phyloP scores from a whole-genome alignment of 805 yeast genomes.

The Nematodospora valgi region DNA sequence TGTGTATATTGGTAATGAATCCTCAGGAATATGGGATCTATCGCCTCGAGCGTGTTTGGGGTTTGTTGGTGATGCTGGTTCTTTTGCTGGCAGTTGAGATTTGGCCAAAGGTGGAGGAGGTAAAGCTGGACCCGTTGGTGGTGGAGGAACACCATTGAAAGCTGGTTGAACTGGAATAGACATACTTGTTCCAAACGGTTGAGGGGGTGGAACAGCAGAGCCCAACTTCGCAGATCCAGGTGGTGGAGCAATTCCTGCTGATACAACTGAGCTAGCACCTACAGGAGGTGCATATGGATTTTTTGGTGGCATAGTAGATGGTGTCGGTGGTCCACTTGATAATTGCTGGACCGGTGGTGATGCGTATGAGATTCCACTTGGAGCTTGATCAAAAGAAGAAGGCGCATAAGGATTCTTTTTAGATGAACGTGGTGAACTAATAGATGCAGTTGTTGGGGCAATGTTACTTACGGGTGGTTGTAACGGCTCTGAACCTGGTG shows the following conservation, averaged over 20 bases:
- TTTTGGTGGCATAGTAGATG: constrained; percentile 17
- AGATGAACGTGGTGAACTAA: constrained; percentile 6
- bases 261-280: not conserved
- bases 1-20: constrained; percentile 55
- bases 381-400: constrained; percentile 11
- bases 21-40: constrained; percentile 61
- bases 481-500: constrained; percentile 14
- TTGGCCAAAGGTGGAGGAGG: constrained; percentile 25
- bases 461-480: constrained; percentile 7
- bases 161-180: constrained; percentile 24
- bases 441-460: constrained; percentile 12
- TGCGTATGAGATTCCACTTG: constrained; percentile 16
- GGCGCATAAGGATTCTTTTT: constrained; percentile 13
- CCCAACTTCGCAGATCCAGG: constrained; percentile 10
- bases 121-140: constrained; percentile 16
- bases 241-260: constrained; percentile 12
- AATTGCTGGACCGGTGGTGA: constrained; percentile 13
- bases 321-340: not conserved
- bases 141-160: constrained; percentile 11
- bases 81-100: constrained; percentile 23
- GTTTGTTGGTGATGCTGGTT: constrained; percentile 19
- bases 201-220: constrained; percentile 11
- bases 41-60: constrained; percentile 58
- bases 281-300: constrained; percentile 31
- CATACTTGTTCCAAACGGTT: constrained; percentile 12